Conservation (phyloP, 1,139 yeast genomes). For the Lodderomyces orthopsilosis region DNA sequence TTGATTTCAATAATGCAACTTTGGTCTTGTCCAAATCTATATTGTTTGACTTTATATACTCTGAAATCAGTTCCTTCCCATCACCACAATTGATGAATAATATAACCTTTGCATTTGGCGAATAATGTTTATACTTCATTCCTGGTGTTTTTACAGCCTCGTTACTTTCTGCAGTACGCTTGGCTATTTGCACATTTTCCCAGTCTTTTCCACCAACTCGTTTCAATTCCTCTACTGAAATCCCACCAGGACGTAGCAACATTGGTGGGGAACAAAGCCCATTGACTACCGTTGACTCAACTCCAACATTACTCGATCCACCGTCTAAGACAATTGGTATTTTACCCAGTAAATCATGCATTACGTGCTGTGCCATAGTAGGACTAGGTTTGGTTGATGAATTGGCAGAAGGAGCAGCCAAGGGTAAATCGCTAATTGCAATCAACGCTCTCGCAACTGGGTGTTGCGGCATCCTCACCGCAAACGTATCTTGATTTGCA, state of each 20-base stretch:
- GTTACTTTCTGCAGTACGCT: slow-evolving; percentile 57
- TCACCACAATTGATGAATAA: slow-evolving; percentile 56
- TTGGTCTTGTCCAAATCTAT: slow-evolving; percentile 15
- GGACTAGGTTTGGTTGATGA: slow-evolving; percentile 96
- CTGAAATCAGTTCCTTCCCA: slow-evolving; percentile 31
- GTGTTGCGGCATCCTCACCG: slow-evolving; percentile 83
- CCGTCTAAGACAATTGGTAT: slow-evolving; percentile 92
- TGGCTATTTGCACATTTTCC: slow-evolving; percentile 62
- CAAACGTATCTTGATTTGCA: slow-evolving; percentile 84
- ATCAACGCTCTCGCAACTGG: slow-evolving; percentile 90
- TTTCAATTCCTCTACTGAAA: slow-evolving; percentile 72
- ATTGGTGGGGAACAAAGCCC: slow-evolving; percentile 84
- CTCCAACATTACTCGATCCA: slow-evolving; percentile 86
- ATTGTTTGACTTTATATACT: slow-evolving; percentile 23
- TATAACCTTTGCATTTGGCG: slow-evolving; percentile 83
- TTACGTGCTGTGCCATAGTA: slow-evolving; percentile 82
- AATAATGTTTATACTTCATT: slow-evolving; percentile 94
- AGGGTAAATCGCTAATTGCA: slow-evolving; percentile 79
- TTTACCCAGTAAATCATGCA: slow-evolving; percentile 68
- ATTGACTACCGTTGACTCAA: slow-evolving; percentile 91
- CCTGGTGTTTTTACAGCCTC: slow-evolving; percentile 94
- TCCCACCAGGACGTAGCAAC: slow-evolving; percentile 91
- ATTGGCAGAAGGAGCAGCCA: slow-evolving; percentile 98
- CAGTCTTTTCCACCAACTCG: slow-evolving; percentile 62
- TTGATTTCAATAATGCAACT: slow-evolving; percentile 51